Evolutionary conservation across 139 green algal species (phyloP).

Genomic region (Tetradesmus obliquus): DNA sequence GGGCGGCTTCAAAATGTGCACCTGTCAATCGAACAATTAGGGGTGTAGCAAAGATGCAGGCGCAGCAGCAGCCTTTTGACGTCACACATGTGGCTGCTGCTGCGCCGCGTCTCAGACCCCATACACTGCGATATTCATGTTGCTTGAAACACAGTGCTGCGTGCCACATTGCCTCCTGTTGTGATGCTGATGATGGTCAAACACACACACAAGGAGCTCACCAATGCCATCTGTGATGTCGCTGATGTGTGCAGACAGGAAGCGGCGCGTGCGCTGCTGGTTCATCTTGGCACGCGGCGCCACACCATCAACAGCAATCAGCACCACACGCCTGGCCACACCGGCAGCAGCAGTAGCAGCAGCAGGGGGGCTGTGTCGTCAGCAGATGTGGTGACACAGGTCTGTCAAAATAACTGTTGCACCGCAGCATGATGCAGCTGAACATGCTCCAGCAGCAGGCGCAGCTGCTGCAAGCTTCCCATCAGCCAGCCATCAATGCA

Average conservation of each 20-base stretch:
- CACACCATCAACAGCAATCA: slow-evolving; percentile 81
- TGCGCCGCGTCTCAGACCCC: neutral
- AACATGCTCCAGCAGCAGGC: no score
- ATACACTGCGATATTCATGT: no score
- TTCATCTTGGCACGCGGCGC: slow-evolving; percentile 93
- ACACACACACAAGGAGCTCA: slow-evolving; percentile 26
- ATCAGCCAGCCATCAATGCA: no score
- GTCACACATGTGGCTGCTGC: neutral
- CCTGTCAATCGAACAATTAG: no score
- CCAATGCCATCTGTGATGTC: slow-evolving; percentile 67
- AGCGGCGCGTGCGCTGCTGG: slow-evolving; percentile 89
- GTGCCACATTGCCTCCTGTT: no score
- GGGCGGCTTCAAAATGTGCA: no score
- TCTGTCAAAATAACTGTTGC: neutral
- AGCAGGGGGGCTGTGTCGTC: neutral
- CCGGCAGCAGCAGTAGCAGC: neutral
- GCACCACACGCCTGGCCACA: slow-evolving; percentile 47
- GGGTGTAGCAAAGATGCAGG: no score
- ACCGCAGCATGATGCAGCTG: neutral
- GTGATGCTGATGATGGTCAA: no score
- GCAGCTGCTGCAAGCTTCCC: no score
- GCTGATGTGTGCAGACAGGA: slow-evolving; percentile 84
- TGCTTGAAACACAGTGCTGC: no score
- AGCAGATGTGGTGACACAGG: neutral
- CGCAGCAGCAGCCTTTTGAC: no score